Percentiles rank a stretch among this genome's conserved stretches.
Evolutionary conservation across 345 rosid species (phyloP).

Genomic region (Lumnitzera littorea): DNA sequence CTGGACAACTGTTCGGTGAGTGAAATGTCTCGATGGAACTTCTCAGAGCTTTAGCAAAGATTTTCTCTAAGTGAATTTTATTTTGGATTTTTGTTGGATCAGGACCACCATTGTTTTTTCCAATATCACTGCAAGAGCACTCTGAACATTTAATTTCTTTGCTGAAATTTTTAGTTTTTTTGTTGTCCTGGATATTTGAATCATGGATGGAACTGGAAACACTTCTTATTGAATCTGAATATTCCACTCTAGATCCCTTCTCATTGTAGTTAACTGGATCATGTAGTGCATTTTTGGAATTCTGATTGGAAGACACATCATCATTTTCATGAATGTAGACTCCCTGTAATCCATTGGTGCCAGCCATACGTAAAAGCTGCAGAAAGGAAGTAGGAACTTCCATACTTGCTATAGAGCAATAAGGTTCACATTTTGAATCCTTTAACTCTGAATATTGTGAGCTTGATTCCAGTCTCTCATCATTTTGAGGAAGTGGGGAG

Average conservation of each 20-base stretch:
- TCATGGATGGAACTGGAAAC: constrained; percentile 3
- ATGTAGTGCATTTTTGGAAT: constrained; percentile 15
- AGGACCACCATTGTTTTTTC: constrained; percentile 12
- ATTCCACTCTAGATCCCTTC: constrained; percentile 13
- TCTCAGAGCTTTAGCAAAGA: constrained; percentile 15
- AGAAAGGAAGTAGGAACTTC: constrained; percentile 26
- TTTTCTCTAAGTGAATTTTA: constrained; percentile 14
- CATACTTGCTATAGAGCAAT: constrained; percentile 12
- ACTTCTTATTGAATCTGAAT: constrained; percentile 7
- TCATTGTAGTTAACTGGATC: constrained; percentile 12
- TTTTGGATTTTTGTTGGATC: constrained; percentile 14
- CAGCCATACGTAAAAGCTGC: constrained; percentile 53
- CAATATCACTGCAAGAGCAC: constrained; percentile 14
- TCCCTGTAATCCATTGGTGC: constrained; percentile 23
- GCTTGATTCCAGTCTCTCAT: constrained; percentile 45
- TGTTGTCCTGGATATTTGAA: constrained; percentile 18
- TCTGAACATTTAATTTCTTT: constrained; percentile 27
- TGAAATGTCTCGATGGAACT: constrained; percentile 22
- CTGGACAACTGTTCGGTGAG: constrained; percentile 13
- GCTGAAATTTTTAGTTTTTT: constrained; percentile 15
- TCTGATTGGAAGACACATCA: constrained; percentile 16
- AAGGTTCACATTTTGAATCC: constrained; percentile 13
- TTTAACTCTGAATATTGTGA: constrained; percentile 40
- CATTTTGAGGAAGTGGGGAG: constrained; percentile 29
- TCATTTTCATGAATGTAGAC: constrained; percentile 18